Base-by-base conservation (phyloP, 1,139 yeast genomes). In the Candida labiduridarum region DNA sequence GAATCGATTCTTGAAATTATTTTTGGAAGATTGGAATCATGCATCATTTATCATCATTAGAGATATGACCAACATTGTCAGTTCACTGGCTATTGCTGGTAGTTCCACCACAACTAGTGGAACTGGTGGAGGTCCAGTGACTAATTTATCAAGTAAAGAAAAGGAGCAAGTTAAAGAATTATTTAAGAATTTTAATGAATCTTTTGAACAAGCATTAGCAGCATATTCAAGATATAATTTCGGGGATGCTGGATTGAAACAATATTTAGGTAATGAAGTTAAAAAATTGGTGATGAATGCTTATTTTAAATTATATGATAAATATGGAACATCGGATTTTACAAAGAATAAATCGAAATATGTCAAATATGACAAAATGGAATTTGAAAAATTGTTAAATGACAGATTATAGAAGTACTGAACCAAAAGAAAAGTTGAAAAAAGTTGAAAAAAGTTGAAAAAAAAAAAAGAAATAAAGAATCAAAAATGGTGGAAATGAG, bases 101-200 rank as follows among this genome's bases (percentile, higher is more conserved):
- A 25, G 29, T 7, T 22, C 31, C 30, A 41, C 19, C 14, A 42
- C 36, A 1, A 33, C 46, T 14, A 46, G 48, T 3, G 52, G 54
- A 9, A 52, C 53, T 12, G 54, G 55, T 11, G 45, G 41, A 29
- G 56, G 56, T 2, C 52, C 59, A 25, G 63, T 60, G 3, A 60
- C 62, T 2, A 63, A 67, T 46, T 55, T 73, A 51, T 69, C 84
- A 3, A 78, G 82, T 34, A 92, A 91, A 62, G 96, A 92, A 57
- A 83, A 84, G 55, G 97, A 91, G 48, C 83, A 80, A 50, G 83
- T 92, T 52, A 95, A 94, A 63, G 97, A 94, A 53, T 84, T 89
- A 62, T 92, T 91, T 72, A 82, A 80, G 57, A 82, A 75, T 50
- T 92, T 94, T 70, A 92, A 94, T 61, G 83, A 84, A 30, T 89